These are phyloP conservation scores for Kodamaea sagamina DNA, from an alignment of 805 yeast species.

Conservation along the genomic window DNA sequence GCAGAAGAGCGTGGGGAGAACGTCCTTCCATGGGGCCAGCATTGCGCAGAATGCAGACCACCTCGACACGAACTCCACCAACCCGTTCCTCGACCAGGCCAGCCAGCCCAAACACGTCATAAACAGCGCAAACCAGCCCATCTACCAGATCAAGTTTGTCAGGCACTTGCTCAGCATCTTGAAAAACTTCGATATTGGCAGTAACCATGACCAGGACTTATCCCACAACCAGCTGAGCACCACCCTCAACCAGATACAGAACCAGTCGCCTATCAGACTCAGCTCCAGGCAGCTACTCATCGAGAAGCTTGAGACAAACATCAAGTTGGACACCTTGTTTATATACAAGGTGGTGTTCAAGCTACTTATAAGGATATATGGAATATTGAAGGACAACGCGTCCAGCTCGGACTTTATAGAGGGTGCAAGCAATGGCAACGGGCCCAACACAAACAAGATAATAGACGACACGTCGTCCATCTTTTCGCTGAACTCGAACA, in stretches of 20 bases:
- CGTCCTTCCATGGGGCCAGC: conserved; percentile 4
- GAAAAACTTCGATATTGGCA: conserved; percentile 44
- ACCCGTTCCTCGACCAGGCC: conserved; percentile 13
- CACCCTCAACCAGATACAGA: conserved; percentile 18
- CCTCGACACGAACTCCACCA: conserved; percentile 3
- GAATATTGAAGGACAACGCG: conserved; percentile 27
- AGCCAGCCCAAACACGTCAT: conserved; percentile 14
- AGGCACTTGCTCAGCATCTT: conserved; percentile 34
- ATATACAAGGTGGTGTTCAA: conserved; percentile 37
- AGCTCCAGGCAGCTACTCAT: conserved; percentile 43
- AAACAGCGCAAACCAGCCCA: conserved; percentile 22
- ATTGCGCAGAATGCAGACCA: conserved; percentile 1
- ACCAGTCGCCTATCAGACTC: conserved; percentile 41
- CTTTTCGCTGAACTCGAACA: conserved; percentile 33
- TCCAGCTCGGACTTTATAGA: conserved; percentile 9
- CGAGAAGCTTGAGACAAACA: conserved; percentile 47
- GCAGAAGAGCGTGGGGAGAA: conserved; percentile 12
- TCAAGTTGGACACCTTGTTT: conserved; percentile 40
- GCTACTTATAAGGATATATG: conserved; percentile 30
- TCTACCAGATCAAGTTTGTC: conserved; percentile 36
- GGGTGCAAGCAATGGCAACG: conserved; percentile 4
- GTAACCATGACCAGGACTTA: conserved; percentile 7
- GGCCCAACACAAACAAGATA: neutral
- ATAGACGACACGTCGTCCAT: conserved; percentile 37
- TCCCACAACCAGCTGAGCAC: conserved; percentile 11